These are phyloP conservation scores for Kwoniella heveanensis DNA, from an alignment of 768 basidiomycete genomes.

Conservation along the genomic window DNA sequence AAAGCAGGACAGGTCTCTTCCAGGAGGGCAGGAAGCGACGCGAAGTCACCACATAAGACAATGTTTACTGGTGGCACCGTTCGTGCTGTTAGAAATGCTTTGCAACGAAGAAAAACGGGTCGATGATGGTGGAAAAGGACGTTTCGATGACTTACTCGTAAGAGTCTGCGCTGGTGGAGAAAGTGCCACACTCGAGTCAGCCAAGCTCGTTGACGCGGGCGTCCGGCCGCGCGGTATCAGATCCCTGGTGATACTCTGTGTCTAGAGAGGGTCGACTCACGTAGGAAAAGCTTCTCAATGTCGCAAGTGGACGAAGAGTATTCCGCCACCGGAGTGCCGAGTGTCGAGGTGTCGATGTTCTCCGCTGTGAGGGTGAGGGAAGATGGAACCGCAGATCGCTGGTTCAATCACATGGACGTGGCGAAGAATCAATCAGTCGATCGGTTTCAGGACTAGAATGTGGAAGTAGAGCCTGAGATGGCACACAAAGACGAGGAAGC, in stretches of 20 bases:
- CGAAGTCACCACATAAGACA: slow-evolving; percentile 64
- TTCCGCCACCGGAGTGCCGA: slow-evolving; percentile 68
- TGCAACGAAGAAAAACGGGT: background rate
- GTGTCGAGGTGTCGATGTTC: slow-evolving; percentile 60
- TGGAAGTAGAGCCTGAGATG: too few species aligned
- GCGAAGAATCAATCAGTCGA: too few species aligned
- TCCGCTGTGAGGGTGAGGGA: slow-evolving; percentile 58
- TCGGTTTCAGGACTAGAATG: too few species aligned
- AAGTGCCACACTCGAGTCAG: slow-evolving; percentile 15
- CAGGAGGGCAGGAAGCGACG: slow-evolving; percentile 63
- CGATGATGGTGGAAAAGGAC: background rate
- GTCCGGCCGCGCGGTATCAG: too few species aligned
- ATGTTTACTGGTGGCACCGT: slow-evolving; percentile 61
- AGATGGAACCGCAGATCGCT: slow-evolving; percentile 40
- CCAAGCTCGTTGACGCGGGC: too few species aligned
- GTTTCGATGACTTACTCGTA: slow-evolving; percentile 10
- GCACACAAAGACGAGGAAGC: too few species aligned
- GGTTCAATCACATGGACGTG: too few species aligned
- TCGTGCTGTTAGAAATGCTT: background rate
- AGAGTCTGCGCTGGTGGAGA: slow-evolving; percentile 9
- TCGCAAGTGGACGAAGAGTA: slow-evolving; percentile 66
- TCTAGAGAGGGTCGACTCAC: too few species aligned
- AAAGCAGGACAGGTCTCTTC: slow-evolving; percentile 52
- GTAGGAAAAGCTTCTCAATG: slow-evolving; percentile 54
- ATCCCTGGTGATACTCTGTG: background rate